These are phyloP conservation scores for Penicillium bialowiezense DNA, from an alignment of 495 filamentous ascomycete species.

Conservation along the genomic window DNA sequence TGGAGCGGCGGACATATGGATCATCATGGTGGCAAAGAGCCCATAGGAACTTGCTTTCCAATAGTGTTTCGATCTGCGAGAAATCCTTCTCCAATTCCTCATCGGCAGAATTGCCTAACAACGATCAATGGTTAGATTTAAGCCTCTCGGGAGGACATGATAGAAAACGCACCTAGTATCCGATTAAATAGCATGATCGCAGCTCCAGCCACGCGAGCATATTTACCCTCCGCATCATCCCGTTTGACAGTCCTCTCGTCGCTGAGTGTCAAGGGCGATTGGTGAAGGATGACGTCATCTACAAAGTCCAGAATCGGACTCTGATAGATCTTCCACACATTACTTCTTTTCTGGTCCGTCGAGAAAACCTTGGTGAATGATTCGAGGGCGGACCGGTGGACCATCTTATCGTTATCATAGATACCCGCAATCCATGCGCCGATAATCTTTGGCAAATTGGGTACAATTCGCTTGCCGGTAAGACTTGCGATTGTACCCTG, in stretches of 20 bases:
- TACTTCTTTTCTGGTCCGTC: constrained; percentile 70
- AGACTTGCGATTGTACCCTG: constrained; percentile 70
- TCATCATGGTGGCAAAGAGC: constrained; percentile 65
- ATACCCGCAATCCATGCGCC: constrained; percentile 85
- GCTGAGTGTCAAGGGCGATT: constrained; percentile 77
- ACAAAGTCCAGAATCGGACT: constrained; percentile 75
- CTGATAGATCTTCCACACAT: constrained; percentile 76
- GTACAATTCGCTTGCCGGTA: constrained; percentile 76
- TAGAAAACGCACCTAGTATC: constrained; percentile 38
- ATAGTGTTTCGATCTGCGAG: constrained; percentile 49
- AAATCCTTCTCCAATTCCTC: constrained; percentile 53
- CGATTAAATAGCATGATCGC: constrained; percentile 45
- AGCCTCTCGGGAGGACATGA: neutral
- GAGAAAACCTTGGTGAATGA: constrained; percentile 70
- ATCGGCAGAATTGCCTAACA: constrained; percentile 38
- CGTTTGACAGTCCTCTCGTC: constrained; percentile 79
- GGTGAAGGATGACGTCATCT: constrained; percentile 67
- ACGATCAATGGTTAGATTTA: neutral
- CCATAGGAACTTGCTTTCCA: constrained; percentile 72
- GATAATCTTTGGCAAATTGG: constrained; percentile 68
- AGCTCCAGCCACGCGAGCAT: constrained; percentile 71
- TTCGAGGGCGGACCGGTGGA: constrained; percentile 68
- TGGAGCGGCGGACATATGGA: constrained; percentile 63
- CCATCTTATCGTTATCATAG: constrained; percentile 78
- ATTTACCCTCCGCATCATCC: constrained; percentile 83